phyloP scores from a whole-genome alignment of 805 yeast species.

The Sungouiozyma intestinalis region DNA sequence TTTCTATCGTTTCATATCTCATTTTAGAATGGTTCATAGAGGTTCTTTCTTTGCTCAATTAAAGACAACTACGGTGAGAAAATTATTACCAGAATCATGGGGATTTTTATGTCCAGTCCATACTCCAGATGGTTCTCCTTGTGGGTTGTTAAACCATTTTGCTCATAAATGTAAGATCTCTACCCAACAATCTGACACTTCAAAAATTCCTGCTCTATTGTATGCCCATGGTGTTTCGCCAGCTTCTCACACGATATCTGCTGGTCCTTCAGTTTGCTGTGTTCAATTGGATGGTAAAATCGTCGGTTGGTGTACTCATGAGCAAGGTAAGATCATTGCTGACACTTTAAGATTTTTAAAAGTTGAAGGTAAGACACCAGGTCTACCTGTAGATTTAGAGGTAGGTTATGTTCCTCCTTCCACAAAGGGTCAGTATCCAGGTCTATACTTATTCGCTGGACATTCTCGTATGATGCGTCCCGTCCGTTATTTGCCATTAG shows the following conservation, averaged over 20 bases:
- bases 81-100: constrained; percentile 95
- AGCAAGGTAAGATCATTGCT: constrained; percentile 76
- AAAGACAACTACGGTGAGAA: constrained; percentile 95
- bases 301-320: constrained; percentile 90
- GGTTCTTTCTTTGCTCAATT: constrained; percentile 98
- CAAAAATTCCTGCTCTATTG: constrained; percentile 55
- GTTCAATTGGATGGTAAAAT: constrained; percentile 89
- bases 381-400: constrained; percentile 80
- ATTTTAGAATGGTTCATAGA: constrained; percentile 98
- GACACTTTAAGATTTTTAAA: constrained; percentile 90
- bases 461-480: constrained; percentile 94
- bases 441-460: constrained; percentile 84
- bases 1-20: constrained; percentile 94
- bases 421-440: constrained; percentile 93
- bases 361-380: constrained; percentile 58
- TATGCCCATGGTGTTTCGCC: constrained; percentile 72
- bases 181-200: constrained; percentile 64
- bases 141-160: constrained; percentile 94
- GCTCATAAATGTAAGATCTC: constrained; percentile 90
- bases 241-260: constrained; percentile 58
- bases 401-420: constrained; percentile 97
- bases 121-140: constrained; percentile 99
- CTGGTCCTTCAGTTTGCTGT: constrained; percentile 83
- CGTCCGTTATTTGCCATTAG: constrained; percentile 79
- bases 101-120: constrained; percentile 98